phyloP scores from a whole-genome alignment of 2,329 filamentous ascomycete species.

The Microdochium bolleyi region DNA sequence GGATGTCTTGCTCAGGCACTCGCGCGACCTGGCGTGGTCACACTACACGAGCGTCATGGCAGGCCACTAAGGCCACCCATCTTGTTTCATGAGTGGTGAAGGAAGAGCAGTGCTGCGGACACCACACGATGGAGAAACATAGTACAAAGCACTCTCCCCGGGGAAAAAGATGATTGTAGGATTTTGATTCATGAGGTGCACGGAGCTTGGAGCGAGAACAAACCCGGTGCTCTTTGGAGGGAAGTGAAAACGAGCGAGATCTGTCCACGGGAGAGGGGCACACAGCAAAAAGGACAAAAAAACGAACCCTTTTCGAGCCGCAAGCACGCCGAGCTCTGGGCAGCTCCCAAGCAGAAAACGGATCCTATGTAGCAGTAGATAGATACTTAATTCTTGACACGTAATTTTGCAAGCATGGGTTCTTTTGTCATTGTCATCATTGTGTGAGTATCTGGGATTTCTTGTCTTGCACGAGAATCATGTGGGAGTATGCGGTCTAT shows the following conservation, averaged over 20 bases:
- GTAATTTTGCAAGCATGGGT: not conserved
- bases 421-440: too few relatives aligned
- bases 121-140: not conserved
- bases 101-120: not conserved
- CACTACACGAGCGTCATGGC: conserved; percentile 20
- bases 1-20: conserved; percentile 22
- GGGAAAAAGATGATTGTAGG: not conserved
- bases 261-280: too few relatives aligned
- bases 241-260: not conserved
- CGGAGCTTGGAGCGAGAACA: too few relatives aligned
- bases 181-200: too few relatives aligned
- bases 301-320: too few relatives aligned
- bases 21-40: conserved; percentile 21
- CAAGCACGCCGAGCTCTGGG: too few relatives aligned
- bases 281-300: not conserved
- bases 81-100: not conserved
- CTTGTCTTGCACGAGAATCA: too few relatives aligned
- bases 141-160: too few relatives aligned
- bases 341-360: too few relatives aligned
- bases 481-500: too few relatives aligned
- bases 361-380: not conserved
- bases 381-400: not conserved
- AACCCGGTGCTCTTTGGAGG: too few relatives aligned
- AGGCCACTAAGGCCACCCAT: conserved; percentile 9
- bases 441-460: too few relatives aligned